Conservation (phyloP, 345 rosid species). For the Triadica sebifera region DNA sequence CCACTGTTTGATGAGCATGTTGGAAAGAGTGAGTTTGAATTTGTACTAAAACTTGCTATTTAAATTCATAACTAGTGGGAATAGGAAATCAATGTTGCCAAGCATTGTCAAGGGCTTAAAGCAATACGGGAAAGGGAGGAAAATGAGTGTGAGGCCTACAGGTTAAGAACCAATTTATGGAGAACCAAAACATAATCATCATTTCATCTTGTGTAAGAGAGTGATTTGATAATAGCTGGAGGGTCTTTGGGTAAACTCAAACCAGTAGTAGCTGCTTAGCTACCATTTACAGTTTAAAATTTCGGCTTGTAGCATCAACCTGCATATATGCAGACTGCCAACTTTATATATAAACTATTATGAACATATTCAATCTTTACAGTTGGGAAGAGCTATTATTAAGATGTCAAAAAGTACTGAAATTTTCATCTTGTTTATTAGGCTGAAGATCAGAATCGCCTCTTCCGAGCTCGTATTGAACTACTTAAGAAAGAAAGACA, state of each 20-base stretch:
- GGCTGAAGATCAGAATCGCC: slow-evolving; percentile 64
- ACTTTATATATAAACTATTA: neutral
- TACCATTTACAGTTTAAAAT: neutral
- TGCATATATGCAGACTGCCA: neutral
- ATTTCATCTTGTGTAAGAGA: neutral
- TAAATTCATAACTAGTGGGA: neutral
- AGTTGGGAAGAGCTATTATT: neutral
- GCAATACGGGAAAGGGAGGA: neutral
- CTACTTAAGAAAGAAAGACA: slow-evolving; percentile 42
- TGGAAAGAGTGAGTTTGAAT: slow-evolving; percentile 50
- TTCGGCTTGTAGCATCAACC: neutral
- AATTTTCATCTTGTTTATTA: slow-evolving; percentile 11
- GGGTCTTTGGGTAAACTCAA: neutral
- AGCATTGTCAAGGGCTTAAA: neutral
- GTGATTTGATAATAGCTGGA: neutral
- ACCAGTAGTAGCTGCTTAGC: neutral
- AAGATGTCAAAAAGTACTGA: neutral
- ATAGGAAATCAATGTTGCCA: neutral
- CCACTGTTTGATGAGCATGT: slow-evolving; percentile 42
- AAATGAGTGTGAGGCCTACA: no score
- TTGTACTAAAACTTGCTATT: neutral
- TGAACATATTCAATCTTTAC: neutral
- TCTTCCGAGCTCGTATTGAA: slow-evolving; percentile 33
- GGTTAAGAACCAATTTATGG: neutral
- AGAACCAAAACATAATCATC: neutral